Evolutionary conservation across 805 yeast genomes (phyloP), one percentile per base, ranked within the genome.

Genomic region (Isabelozyma heimii): DNA sequence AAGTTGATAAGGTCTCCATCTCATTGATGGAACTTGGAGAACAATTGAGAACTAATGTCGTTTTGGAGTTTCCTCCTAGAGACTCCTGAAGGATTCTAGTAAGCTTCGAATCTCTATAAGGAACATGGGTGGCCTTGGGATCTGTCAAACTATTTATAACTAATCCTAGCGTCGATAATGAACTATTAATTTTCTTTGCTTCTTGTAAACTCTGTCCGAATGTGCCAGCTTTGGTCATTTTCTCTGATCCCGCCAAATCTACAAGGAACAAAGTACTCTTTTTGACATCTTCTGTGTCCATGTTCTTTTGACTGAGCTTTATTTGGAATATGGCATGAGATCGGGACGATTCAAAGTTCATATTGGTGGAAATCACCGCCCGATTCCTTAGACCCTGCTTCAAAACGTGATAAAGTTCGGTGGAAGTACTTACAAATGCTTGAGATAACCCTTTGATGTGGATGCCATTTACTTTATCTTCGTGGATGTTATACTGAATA

Each of bases 181-280:
- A 87, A 40, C 83, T 77, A 65, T 91, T 91, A 57, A 91, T 87
- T 52, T 85, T 88, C 59, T 87, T 87, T 0, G 96, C 90, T 57
- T 91, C 97, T 60, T 89, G 91, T 7, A 87, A 69, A 1, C 84
- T 76, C 55, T 82, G 82, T 1, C 94, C 94, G 13, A 52, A 43
- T 0, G 91, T 92, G 2, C 94, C 92, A 0, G 94, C 82, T 53
- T 83, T 85, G 49, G 83, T 82, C 37, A 85, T 82, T 62, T 84
- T 87, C 64, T 91, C 97, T 17, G 92, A 84, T 5, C 97, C 96
- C 0, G 96, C 96, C 53, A 90, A 73, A 67, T 90, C 97, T 10
- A 89, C 92, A 37, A 90, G 65, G 57, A 84, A 86, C 51, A 90
- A 72, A 50, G 80, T 82, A 5, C 91, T 85, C 37, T 76, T 72